phyloP scores from a whole-genome alignment of 202 grass and related monocot genomes.

The Brachypodium distachyon region DNA sequence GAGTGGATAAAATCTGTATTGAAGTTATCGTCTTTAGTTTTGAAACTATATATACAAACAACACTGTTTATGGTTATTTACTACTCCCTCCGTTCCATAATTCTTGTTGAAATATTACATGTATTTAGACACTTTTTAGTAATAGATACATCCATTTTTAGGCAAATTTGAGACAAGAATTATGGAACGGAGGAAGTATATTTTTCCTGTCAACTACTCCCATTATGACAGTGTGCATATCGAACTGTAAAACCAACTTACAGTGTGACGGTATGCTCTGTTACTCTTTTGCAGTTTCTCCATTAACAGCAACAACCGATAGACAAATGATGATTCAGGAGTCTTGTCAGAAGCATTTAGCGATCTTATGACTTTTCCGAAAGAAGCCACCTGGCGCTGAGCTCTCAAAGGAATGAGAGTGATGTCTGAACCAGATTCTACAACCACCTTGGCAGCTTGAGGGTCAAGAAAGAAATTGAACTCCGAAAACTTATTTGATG shows the following conservation, averaged over 20 bases:
- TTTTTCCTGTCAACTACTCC: neutral
- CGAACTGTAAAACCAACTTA: conserved; percentile 15
- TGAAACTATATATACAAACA: neutral
- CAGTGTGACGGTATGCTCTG: conserved; percentile 42
- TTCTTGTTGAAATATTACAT: no score
- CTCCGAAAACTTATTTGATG: conserved; percentile 51
- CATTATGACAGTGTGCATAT: neutral
- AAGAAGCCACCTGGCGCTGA: conserved; percentile 44
- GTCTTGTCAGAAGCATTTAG: conserved; percentile 27
- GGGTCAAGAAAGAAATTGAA: conserved; percentile 85
- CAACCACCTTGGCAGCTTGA: conserved; percentile 40
- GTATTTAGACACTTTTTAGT: no score
- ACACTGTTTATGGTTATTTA: neutral
- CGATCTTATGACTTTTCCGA: conserved; percentile 11
- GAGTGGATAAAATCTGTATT: neutral
- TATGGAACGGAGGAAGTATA: no score
- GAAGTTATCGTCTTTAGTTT: neutral
- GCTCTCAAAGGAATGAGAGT: conserved; percentile 50
- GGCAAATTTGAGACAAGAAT: no score
- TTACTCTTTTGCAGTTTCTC: conserved; percentile 39
- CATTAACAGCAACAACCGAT: conserved; percentile 34
- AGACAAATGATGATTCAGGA: conserved; percentile 50
- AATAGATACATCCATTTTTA: no score
- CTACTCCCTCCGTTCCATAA: no score
- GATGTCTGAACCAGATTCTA: conserved; percentile 43